These are phyloP conservation scores for Penicillium desertorum DNA, from an alignment of 495 filamentous ascomycete species.

Conservation along the genomic window DNA sequence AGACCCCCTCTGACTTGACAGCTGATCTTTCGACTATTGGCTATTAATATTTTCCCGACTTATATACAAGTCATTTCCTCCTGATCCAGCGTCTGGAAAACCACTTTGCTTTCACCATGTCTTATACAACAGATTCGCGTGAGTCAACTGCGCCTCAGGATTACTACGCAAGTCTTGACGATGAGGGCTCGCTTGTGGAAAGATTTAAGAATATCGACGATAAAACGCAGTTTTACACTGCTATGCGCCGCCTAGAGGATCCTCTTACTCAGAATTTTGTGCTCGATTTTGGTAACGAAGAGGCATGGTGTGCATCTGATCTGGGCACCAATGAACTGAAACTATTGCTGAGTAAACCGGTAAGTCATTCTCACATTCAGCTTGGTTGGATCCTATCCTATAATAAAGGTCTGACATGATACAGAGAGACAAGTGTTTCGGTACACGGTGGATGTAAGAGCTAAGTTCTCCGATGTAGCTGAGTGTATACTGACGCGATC, in stretches of 20 bases:
- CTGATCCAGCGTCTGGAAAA: background rate
- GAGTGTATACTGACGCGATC: conserved; percentile 11
- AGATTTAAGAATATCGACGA: conserved; percentile 59
- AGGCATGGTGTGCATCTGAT: conserved; percentile 63
- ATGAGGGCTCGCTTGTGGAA: conserved; percentile 20
- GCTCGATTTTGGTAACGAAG: conserved; percentile 66
- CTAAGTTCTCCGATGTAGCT: background rate
- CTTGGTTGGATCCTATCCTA: background rate
- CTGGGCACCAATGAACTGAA: conserved; percentile 48
- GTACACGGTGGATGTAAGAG: conserved; percentile 69
- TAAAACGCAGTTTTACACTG: conserved; percentile 41
- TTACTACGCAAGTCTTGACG: conserved; percentile 40
- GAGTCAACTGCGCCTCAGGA: conserved; percentile 28
- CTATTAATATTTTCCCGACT: background rate
- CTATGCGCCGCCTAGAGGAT: conserved; percentile 37
- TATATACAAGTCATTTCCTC: background rate
- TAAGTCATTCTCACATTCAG: conserved; percentile 18
- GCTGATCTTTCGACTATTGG: background rate
- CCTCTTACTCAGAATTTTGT: conserved; percentile 60
- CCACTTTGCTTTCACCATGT: conserved; percentile 11
- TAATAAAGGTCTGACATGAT: background rate
- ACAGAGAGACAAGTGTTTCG: conserved; percentile 43
- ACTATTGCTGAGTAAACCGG: conserved; percentile 33
- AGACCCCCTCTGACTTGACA: background rate
- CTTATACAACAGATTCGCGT: conserved; percentile 13